Evolutionary conservation across 2,329 filamentous ascomycete species (phyloP).

Genomic region (Aspergillus pseudoviridinutans): DNA sequence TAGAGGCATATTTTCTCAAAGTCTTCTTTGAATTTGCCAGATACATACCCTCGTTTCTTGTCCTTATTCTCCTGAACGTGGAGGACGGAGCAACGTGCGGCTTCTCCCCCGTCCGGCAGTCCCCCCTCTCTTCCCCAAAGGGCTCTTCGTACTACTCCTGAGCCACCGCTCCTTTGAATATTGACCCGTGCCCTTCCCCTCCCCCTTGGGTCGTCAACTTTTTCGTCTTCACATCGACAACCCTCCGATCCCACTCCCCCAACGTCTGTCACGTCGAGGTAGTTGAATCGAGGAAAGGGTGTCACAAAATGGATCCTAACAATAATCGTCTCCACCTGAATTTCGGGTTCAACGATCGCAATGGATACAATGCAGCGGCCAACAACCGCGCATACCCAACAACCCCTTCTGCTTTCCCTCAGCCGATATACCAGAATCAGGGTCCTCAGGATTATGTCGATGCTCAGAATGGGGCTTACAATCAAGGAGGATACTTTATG

Average conservation of each 20-base stretch:
- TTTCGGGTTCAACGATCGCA: constrained; percentile 55
- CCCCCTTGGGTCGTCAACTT: constrained; percentile 11
- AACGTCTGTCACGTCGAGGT: constrained; percentile 5
- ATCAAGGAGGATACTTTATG: constrained; percentile 57
- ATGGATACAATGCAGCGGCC: constrained; percentile 54
- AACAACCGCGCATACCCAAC: constrained; percentile 73
- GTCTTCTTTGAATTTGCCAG: neutral
- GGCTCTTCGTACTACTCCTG: constrained; percentile 13
- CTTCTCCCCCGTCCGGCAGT: constrained; percentile 5
- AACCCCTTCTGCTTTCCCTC: constrained; percentile 92
- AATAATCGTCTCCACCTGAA: constrained; percentile 50
- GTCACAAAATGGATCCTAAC: constrained; percentile 47
- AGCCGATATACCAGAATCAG: constrained; percentile 70
- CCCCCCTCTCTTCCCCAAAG: constrained; percentile 6
- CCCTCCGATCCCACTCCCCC: constrained; percentile 9
- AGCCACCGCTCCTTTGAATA: constrained; percentile 27
- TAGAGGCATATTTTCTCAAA: neutral
- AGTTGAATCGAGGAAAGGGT: constrained; percentile 44
- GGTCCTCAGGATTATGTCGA: constrained; percentile 60
- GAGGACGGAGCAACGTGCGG: neutral
- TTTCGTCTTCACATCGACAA: constrained; percentile 4
- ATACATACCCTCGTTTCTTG: neutral
- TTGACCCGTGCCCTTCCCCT: constrained; percentile 11
- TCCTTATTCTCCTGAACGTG: neutral
- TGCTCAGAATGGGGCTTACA: constrained; percentile 40